Conservation (phyloP, 2,329 filamentous ascomycete species). For the Septoria linicola region DNA sequence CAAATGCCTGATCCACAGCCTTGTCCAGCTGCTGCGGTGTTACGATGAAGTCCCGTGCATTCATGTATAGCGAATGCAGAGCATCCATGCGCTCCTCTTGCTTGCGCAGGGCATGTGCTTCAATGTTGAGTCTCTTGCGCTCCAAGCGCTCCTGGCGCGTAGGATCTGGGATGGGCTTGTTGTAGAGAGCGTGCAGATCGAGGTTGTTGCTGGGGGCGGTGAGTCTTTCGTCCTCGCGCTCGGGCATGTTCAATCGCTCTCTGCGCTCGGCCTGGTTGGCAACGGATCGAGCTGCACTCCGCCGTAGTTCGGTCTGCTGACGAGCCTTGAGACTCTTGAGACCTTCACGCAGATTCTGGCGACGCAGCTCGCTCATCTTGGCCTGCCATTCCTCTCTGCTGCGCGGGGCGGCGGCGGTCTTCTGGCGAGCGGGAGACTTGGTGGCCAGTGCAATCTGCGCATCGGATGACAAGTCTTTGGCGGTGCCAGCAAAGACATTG, state of each 20-base stretch:
- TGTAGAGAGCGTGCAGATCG: slow-evolving; percentile 36
- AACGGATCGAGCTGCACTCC: slow-evolving; percentile 44
- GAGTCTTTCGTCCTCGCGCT: slow-evolving; percentile 72
- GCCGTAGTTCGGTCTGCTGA: slow-evolving; percentile 50
- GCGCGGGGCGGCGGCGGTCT: slow-evolving; percentile 38
- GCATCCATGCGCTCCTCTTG: slow-evolving; percentile 53
- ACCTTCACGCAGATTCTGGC: slow-evolving; percentile 70
- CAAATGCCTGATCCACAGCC: slow-evolving; percentile 74
- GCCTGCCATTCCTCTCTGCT: slow-evolving; percentile 65
- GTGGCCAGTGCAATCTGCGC: slow-evolving; percentile 27
- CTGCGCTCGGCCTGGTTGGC: slow-evolving; percentile 53
- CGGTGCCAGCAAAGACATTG: slow-evolving; percentile 64
- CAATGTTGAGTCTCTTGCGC: slow-evolving; percentile 34
- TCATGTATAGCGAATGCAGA: slow-evolving; percentile 85
- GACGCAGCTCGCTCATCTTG: slow-evolving; percentile 68
- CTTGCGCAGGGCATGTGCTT: slow-evolving; percentile 24
- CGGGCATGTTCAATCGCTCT: slow-evolving; percentile 60
- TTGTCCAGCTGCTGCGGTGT: slow-evolving; percentile 72
- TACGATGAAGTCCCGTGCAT: slow-evolving; percentile 82
- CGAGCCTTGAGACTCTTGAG: slow-evolving; percentile 67
- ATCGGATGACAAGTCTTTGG: slow-evolving; percentile 54
- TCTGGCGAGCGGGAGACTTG: slow-evolving; percentile 22
- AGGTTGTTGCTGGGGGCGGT: slow-evolving; percentile 64
- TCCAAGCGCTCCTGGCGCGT: slow-evolving; percentile 57
- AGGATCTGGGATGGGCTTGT: slow-evolving; percentile 57